Evolutionary conservation across 306 rosid species (phyloP).

Genomic region (Vigna mungo): DNA sequence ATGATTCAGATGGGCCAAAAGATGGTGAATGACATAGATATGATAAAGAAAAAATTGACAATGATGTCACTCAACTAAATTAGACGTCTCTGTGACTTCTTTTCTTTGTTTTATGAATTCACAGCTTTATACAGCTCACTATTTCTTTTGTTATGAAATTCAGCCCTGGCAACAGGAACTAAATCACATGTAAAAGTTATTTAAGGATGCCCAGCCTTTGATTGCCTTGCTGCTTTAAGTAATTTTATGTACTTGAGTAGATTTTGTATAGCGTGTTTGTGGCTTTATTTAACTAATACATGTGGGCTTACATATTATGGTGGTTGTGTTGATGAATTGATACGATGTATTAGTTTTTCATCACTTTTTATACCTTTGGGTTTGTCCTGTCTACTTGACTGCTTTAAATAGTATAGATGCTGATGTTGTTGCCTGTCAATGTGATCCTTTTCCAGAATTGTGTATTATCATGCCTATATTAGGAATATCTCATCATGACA

Average conservation of each 20-base stretch:
- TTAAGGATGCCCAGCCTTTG: background rate
- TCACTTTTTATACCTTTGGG: conserved; percentile 18
- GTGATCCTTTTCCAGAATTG: conserved; percentile 22
- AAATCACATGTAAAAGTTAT: background rate
- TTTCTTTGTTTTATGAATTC: background rate
- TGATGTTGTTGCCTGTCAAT: conserved; percentile 10
- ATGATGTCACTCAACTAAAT: conserved; percentile 18
- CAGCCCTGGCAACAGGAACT: background rate
- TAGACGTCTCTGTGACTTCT: background rate
- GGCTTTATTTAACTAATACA: background rate
- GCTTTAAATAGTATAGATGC: conserved; percentile 13
- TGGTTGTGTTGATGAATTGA: background rate
- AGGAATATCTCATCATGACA: conserved; percentile 12
- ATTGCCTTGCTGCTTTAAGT: conserved; percentile 19
- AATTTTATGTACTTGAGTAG: conserved; percentile 1
- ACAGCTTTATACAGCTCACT: background rate
- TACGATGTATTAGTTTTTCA: conserved; percentile 2
- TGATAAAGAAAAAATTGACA: conserved; percentile 2
- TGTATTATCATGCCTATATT: conserved; percentile 28
- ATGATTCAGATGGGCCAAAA: conserved; percentile 28
- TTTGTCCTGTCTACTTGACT: background rate
- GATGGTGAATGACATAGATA: conserved; percentile 19
- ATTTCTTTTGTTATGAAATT: background rate
- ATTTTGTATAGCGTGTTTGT: conserved; percentile 13
- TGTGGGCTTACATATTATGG: conserved; percentile 5